These are phyloP conservation scores for Monosporozyma yasuniensis DNA, from an alignment of 805 yeast genomes.

Conservation along the genomic window DNA sequence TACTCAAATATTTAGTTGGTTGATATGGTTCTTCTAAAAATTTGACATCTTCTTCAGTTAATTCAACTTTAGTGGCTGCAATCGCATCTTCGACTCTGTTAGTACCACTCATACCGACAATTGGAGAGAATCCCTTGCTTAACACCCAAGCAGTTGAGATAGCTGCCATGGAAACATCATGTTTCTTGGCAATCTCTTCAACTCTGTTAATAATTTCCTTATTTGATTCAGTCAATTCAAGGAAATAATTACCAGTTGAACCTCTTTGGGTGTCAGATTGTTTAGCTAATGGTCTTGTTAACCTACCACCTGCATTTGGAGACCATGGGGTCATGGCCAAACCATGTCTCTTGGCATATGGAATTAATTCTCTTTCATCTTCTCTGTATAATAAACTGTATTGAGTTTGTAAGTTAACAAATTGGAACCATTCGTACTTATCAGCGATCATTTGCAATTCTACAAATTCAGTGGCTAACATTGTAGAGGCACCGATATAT, in stretches of 20 bases:
- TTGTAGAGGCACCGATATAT: constrained; percentile 53
- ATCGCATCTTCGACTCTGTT: constrained; percentile 1
- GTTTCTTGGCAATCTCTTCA: constrained; percentile 1
- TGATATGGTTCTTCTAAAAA: constrained; percentile 2
- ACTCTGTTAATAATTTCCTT: background rate
- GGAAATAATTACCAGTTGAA: background rate
- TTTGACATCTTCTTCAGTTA: constrained; percentile 1
- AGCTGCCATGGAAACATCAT: background rate
- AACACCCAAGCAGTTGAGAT: constrained; percentile 1
- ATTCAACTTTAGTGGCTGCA: background rate
- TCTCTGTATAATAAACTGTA: constrained; percentile 50
- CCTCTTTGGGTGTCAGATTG: background rate
- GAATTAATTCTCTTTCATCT: constrained; percentile 54
- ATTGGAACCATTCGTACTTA: constrained; percentile 33
- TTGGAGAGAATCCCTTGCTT: constrained; percentile 1
- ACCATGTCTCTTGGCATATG: constrained; percentile 43
- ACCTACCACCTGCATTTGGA: constrained; percentile 46
- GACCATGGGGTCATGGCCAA: constrained; percentile 55
- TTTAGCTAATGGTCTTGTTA: constrained; percentile 37
- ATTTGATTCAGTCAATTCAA: background rate
- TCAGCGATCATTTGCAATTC: constrained; percentile 47
- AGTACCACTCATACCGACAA: constrained; percentile 1
- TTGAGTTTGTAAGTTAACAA: constrained; percentile 49
- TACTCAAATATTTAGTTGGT: background rate
- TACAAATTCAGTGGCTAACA: constrained; percentile 48